Conservation (phyloP, 768 basidiomycete species). For the Candolleomyces eurysporus region DNA sequence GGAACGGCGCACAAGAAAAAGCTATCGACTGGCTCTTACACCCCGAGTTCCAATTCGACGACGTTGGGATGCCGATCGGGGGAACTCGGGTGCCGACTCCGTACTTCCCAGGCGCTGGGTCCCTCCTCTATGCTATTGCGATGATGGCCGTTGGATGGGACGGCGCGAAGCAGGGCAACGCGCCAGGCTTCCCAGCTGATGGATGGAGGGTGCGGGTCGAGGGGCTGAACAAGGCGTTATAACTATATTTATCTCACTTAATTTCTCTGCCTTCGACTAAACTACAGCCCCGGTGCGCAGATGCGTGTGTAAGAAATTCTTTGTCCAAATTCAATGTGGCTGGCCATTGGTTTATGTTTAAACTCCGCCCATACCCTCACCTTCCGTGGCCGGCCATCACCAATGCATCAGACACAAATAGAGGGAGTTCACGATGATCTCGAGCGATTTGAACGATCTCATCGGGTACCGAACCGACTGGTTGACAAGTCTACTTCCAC, state of each 20-base stretch:
- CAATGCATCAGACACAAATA: no score
- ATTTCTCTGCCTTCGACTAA: not conserved
- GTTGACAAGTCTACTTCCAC: no score
- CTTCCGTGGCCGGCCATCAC: no score
- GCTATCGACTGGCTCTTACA: conserved; percentile 56
- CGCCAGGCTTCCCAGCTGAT: conserved; percentile 26
- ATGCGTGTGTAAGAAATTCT: no score
- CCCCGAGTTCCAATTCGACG: conserved; percentile 56
- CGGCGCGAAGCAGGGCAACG: conserved; percentile 16
- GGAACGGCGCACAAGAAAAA: conserved; percentile 45
- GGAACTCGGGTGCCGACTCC: conserved; percentile 55
- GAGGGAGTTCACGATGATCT: no score
- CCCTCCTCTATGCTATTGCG: conserved; percentile 48
- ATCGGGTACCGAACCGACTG: no score
- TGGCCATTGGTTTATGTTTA: no score
- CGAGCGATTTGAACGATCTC: no score
- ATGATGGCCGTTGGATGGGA: conserved; percentile 66
- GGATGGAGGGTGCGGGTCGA: conserved; percentile 28
- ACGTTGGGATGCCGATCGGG: conserved; percentile 59
- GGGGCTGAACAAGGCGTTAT: conserved; percentile 20
- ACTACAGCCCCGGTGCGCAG: no score
- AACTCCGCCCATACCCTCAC: no score
- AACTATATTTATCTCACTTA: not conserved
- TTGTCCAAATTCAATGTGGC: not conserved
- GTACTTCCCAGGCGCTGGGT: conserved; percentile 58